Base-by-base conservation (phyloP, 345 rosid genomes). In the Raphanus sativus region DNA sequence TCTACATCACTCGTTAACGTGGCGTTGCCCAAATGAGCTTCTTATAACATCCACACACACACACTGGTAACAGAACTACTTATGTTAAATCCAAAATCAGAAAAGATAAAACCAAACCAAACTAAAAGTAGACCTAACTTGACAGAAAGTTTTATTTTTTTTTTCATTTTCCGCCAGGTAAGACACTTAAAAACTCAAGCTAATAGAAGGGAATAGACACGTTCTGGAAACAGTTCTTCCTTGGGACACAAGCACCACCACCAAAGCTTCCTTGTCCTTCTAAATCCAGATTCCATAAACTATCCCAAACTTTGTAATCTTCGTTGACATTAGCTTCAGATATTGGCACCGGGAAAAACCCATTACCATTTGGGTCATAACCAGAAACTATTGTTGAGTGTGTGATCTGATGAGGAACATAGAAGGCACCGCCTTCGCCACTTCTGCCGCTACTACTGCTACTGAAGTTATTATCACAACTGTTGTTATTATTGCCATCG, bases 301-400 rank as follows among this genome's bases (percentile, higher is more conserved):
- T 85, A 67, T 88, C 95, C 95, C 97, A 91, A 36, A 87, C 69
- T n/a, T 74, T 26, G 13, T 70, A 85, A 67, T 91, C 95, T 52
- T 78, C 82, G 8, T 75, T 70, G 66, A 69, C 74, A 59, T 66
- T 82, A 12, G 82, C 67, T 13, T 79, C 85, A 6, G 80, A 65
- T 60, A 75, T 12, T 16, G 69, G 25, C 67, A 42, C 16, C 11
- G 75, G 80, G 33, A 32, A 81, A 60, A 69, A 76, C 26, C 61
- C 79, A 45, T 64, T 77, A 34, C 76, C 60, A 81, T 68, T 77
- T 5, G 79, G 78, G 61, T 80, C 79, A 64, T 65, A 64, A 30
- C 56, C 67, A 80, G 72, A 75, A 8, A 36, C 26, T 26, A 50
- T 64, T 12, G 66, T 77, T 66, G 89, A 88, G 56, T 83, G 86